Percentiles rank a stretch among this genome's conserved stretches.
Evolutionary conservation across 2,329 filamentous ascomycete species (phyloP).

Genomic region (Aspergillus terreus): DNA sequence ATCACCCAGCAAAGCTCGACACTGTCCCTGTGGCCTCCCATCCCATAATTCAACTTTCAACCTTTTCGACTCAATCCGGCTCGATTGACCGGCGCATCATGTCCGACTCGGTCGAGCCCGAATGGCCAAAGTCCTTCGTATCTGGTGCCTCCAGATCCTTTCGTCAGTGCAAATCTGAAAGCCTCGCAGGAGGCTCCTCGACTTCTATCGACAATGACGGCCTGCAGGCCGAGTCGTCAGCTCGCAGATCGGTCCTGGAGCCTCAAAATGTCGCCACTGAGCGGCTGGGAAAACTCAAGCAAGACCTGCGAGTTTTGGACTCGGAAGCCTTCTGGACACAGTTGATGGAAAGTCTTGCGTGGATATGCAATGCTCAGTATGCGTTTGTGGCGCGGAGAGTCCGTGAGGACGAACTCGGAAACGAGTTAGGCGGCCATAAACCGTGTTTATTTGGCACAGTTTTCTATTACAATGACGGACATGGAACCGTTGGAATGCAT

Average conservation of each 20-base stretch:
- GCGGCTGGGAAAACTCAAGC: slow-evolving; percentile 58
- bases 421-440: slow-evolving; percentile 57
- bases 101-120: slow-evolving; percentile 30
- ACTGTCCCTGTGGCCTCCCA: slow-evolving; percentile 21
- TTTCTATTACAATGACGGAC: slow-evolving; percentile 63
- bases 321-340: slow-evolving; percentile 62
- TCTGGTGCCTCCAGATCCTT: slow-evolving; percentile 24
- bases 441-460: slow-evolving; percentile 63
- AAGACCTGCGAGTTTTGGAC: slow-evolving; percentile 49
- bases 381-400: slow-evolving; percentile 65
- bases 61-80: not conserved
- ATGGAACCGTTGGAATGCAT: slow-evolving; percentile 50
- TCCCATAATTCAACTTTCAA: slow-evolving; percentile 11
- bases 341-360: slow-evolving; percentile 61
- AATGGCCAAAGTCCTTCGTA: slow-evolving; percentile 26
- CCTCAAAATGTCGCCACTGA: slow-evolving; percentile 61
- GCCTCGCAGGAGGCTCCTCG: slow-evolving; percentile 20
- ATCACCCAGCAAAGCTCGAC: slow-evolving; percentile 15
- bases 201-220: slow-evolving; percentile 20
- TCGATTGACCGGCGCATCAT: slow-evolving; percentile 18
- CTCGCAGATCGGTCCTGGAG: slow-evolving; percentile 35
- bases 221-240: slow-evolving; percentile 19
- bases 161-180: slow-evolving; percentile 30
- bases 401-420: slow-evolving; percentile 58
- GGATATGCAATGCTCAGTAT: slow-evolving; percentile 62